Base-by-base conservation (phyloP, 305 asterid genomes). In the Solanum aculeatissimum region DNA sequence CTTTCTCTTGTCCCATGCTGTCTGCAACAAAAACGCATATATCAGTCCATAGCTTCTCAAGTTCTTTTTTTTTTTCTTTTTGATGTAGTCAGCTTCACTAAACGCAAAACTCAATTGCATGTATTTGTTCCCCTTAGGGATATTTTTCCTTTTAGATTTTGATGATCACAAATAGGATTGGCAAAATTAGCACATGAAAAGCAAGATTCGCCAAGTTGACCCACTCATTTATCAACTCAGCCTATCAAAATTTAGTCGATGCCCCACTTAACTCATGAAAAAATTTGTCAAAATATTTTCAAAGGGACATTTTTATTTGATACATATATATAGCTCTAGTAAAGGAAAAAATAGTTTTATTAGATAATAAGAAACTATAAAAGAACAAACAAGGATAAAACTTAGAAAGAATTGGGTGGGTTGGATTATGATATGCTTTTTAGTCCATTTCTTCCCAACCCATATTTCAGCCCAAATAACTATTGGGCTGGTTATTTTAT, bases 1-100 rank as follows among this genome's bases (percentile, higher is more conserved):
- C 99, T 94, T 87, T 95, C 99, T 85, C 99, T 92, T 60, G 97
- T 97, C 72, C 99, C 99, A 42, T 86, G 90, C 86, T 97, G 99
- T 88, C 99, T 97, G 98, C 91, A 91, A 83, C 66, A 75, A 86
- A 90, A 55, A 86, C 66, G 69, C 74, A 86, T 89, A 60, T 82
- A 62, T 91, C 86, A 88, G 91, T 83, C 68, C 21, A 69, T 38
- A 27, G 43, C 65, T 51, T 53, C 82, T 25, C 62, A 77, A 77
- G 63, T 51, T 27, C 49, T 49, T 27, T 47, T 35, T 1, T 1
- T 35, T 35, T 35, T 35, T 35, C 40, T 35, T 35, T 27, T 40
- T 14, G 12, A 51, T 27, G 29, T 9, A 49, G 12, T 18, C 82
- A 51, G 47, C 63, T 51, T 16, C 82, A 49, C 82, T 25, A 49